These are phyloP conservation scores for Linnemannia hyalina DNA, from an alignment of 192 early-diverging fungal genomes.

Conservation along the genomic window DNA sequence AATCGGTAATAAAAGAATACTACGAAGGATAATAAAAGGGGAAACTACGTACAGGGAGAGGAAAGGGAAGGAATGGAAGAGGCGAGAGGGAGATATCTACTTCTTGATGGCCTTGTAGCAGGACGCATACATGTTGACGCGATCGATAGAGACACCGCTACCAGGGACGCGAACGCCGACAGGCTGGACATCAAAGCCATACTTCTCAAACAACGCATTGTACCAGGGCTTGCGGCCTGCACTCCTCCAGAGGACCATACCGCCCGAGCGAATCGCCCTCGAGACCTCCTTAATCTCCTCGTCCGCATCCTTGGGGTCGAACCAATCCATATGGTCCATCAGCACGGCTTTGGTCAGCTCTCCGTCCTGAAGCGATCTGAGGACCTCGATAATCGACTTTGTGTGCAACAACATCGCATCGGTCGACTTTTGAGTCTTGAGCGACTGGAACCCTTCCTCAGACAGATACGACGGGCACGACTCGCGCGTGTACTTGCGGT, in stretches of 20 bases:
- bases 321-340: conserved; percentile 96
- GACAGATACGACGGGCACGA: conserved; percentile 85
- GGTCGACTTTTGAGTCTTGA: conserved; percentile 64
- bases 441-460: conserved; percentile 72
- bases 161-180: conserved; percentile 77
- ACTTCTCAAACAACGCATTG: conserved; percentile 76
- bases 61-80: not conserved
- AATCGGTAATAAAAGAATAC: not conserved
- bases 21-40: not conserved
- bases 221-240: conserved; percentile 89
- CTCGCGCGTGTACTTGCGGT: conserved; percentile 74
- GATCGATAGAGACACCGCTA: conserved; percentile 74
- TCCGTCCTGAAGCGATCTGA: conserved; percentile 68
- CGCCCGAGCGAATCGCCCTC: conserved; percentile 69
- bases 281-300: conserved; percentile 77
- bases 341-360: conserved; percentile 82
- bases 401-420: conserved; percentile 86
- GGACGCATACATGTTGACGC: conserved; percentile 90
- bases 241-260: conserved; percentile 84
- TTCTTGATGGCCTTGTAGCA: conserved; percentile 70
- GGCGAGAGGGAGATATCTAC: conserved; percentile 10
- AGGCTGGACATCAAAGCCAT: conserved; percentile 77
- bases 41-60: not conserved
- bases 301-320: conserved; percentile 73
- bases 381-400: conserved; percentile 80